phyloP scores from a whole-genome alignment of 1,139 yeast species.

The Yamadazyma spencermartinsiae region DNA sequence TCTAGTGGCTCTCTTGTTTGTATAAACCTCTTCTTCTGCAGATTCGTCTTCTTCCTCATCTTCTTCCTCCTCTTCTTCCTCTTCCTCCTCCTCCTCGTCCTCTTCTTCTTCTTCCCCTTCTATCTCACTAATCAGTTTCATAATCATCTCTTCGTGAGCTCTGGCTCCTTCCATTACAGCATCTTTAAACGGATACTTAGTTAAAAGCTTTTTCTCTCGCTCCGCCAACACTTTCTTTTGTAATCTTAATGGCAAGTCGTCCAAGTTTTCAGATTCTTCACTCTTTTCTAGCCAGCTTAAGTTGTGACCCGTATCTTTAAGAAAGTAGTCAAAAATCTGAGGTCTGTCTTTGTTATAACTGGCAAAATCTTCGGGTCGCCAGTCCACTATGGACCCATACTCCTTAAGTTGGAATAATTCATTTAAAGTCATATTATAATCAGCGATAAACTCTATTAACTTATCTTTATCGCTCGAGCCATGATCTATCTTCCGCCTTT shows the following conservation, averaged over 20 bases:
- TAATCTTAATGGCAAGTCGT: conserved; percentile 39
- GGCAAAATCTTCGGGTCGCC: conserved; percentile 55
- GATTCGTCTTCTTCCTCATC: conserved; percentile 13
- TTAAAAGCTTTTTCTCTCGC: conserved; percentile 31
- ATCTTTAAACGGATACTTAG: conserved; percentile 39
- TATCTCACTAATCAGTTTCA: conserved; percentile 5
- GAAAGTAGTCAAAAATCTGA: conserved; percentile 35
- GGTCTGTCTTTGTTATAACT: conserved; percentile 28
- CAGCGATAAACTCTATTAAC: conserved; percentile 38
- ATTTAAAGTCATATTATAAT: conserved; percentile 47
- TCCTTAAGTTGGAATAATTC: conserved; percentile 61
- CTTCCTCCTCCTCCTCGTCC: conserved; percentile 11
- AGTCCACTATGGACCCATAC: conserved; percentile 58
- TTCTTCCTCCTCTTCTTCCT: conserved; percentile 11
- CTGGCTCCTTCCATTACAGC: conserved; percentile 27
- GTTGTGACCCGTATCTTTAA: conserved; percentile 27
- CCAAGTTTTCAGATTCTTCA: conserved; percentile 27
- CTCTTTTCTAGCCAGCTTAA: conserved; percentile 37
- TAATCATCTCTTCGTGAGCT: conserved; percentile 23
- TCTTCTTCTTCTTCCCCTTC: conserved; percentile 4
- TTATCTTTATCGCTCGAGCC: conserved; percentile 17
- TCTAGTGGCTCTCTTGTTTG: conserved; percentile 6
- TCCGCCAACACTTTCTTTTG: conserved; percentile 49
- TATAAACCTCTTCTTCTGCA: conserved; percentile 12
- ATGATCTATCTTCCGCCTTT: conserved; percentile 12